Conservation (phyloP, 805 yeast species). For the Candida dajiaensis region DNA sequence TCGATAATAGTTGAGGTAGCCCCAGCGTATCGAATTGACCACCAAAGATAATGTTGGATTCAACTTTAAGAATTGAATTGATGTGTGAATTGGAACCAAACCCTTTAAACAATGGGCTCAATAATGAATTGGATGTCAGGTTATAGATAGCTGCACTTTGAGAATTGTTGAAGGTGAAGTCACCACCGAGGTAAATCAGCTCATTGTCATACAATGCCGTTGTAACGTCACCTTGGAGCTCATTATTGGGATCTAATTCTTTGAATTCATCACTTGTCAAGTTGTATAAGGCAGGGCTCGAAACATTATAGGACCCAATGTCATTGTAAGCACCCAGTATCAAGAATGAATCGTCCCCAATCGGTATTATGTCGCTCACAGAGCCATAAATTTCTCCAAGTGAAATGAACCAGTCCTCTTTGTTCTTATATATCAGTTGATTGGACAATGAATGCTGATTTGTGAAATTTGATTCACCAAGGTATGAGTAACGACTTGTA, state of each 20-base stretch:
- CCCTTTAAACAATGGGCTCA: conserved; percentile 65
- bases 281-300: conserved; percentile 30
- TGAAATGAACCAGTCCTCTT: conserved; percentile 11
- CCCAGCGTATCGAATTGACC: conserved; percentile 57
- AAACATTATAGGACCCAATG: conserved; percentile 19
- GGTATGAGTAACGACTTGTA: conserved; percentile 28
- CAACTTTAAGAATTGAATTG: conserved; percentile 53
- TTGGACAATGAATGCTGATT: conserved; percentile 17
- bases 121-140: conserved; percentile 33
- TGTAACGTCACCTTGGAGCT: conserved; percentile 32
- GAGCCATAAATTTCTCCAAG: conserved; percentile 18
- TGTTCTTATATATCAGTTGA: conserved; percentile 14
- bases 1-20: conserved; percentile 20
- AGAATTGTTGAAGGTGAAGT: conserved; percentile 47
- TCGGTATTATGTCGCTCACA: conserved; percentile 22
- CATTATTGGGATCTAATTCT: conserved; percentile 21
- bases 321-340: conserved; percentile 22
- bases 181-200: conserved; percentile 75
- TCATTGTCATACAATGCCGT: conserved; percentile 44
- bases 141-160: conserved; percentile 65
- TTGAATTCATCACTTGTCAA: conserved; percentile 21
- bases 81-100: conserved; percentile 56
- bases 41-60: conserved; percentile 63
- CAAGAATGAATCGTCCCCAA: conserved; percentile 28
- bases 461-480: conserved; percentile 29